Evolutionary conservation across 495 filamentous ascomycete genomes (phyloP), one percentile per base, ranked within the genome.

Genomic region (Aspergillus haitiensis): DNA sequence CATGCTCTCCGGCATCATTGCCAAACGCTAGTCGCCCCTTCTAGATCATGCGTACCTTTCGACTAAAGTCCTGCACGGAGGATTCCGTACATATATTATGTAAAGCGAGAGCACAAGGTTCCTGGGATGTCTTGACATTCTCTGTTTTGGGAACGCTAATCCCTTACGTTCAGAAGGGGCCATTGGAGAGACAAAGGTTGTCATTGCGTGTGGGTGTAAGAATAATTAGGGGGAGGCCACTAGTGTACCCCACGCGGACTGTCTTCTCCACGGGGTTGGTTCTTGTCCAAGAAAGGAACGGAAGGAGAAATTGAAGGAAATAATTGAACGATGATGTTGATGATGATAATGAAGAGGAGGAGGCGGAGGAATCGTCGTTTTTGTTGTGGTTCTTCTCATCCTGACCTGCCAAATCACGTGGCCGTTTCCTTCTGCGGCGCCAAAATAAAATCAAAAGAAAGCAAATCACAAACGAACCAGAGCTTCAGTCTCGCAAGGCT

Each of bases 341-440:
- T 32, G 10, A 16, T 46, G 7, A 35, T 12, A 33, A 15, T 42
- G 39, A 42, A 15, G 12, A 10, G 36, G 32, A 44, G 8, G 21
- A 1, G 9, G 21, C 21, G 21, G 21, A 1, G 21, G 21, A 27
- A 27, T 27, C 3, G 21, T 27, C 3, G 21, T 27, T 27, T 27
- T 27, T 27, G 21, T 27, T 27, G 21, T 3, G 21, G 21, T 27
- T 27, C 21, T 27, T 27, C 21, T 27, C 21, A 27, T 27, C 21
- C 21, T 27, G 21, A 27, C 21, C 21, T 27, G 21, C 21, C 21
- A 27, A 27, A 27, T 64, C 62, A 64, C 62, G 62, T 64, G 62
- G 13, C 40, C 31, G 0, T 21, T 48, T 27, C 15, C 39, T 56
- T 40, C 62, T 64, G 62, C 62, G 56, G 42, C 58, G 13, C 58